Evolutionary conservation across 2,329 filamentous ascomycete species (phyloP).

Genomic region (Fusarium hostae): DNA sequence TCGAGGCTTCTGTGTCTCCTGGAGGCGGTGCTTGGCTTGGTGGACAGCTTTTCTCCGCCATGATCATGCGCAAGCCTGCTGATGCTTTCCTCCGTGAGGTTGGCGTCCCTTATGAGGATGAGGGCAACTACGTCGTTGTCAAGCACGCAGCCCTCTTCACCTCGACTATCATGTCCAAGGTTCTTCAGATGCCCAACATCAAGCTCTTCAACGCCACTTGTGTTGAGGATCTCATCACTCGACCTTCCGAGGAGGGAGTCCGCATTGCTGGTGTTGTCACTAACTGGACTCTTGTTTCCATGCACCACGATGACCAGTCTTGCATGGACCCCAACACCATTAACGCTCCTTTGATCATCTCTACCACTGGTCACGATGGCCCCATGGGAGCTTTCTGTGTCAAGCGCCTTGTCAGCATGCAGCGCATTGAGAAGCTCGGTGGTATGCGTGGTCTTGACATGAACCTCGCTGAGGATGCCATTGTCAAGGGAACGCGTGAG

Average conservation of each 20-base stretch:
- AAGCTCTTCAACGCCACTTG: slow-evolving; percentile 97
- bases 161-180: slow-evolving; percentile 84
- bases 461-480: slow-evolving; percentile 90
- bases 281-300: slow-evolving; percentile 93
- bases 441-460: slow-evolving; percentile 96
- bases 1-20: slow-evolving; percentile 88
- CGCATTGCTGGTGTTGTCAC: slow-evolving; percentile 90
- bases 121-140: slow-evolving; percentile 89
- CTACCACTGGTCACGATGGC: slow-evolving; percentile 89
- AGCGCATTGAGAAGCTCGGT: slow-evolving; percentile 81
- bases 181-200: slow-evolving; percentile 86
- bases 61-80: slow-evolving; percentile 94
- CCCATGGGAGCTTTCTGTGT: slow-evolving; percentile 92
- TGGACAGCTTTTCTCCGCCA: slow-evolving; percentile 92
- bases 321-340: slow-evolving; percentile 99
- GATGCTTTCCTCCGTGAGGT: slow-evolving; percentile 85
- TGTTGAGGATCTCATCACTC: slow-evolving; percentile 93
- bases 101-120: slow-evolving; percentile 87
- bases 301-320: slow-evolving; percentile 88
- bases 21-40: slow-evolving; percentile 93
- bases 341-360: slow-evolving; percentile 89
- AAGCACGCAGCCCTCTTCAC: slow-evolving; percentile 96
- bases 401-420: slow-evolving; percentile 92
- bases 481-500: slow-evolving; percentile 91
- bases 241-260: slow-evolving; percentile 66